A percentile compares a stretch with the other conserved stretches of the same genome.
phyloP scores from a whole-genome alignment of 257 asterid genomes.

The Lycium ferocissimum region DNA sequence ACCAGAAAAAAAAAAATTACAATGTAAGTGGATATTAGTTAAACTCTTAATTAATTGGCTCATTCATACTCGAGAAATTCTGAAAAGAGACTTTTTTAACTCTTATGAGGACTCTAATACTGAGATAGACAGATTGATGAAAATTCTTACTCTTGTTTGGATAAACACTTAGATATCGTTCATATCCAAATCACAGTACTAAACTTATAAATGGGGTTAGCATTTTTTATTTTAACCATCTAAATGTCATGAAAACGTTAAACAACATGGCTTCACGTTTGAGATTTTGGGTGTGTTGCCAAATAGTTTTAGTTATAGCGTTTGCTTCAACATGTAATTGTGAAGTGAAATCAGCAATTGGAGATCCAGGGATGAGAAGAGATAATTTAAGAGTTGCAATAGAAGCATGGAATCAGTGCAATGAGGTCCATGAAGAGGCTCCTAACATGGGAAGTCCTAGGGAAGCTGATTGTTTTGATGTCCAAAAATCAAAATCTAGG shows the following conservation, averaged over 20 bases:
- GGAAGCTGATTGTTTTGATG: slow-evolving; percentile 83
- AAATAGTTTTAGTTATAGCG: background rate
- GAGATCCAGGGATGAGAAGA: slow-evolving; percentile 81
- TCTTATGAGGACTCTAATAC: background rate
- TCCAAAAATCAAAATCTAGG: slow-evolving; percentile 45
- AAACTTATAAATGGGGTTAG: background rate
- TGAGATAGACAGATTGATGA: background rate
- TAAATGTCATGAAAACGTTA: background rate
- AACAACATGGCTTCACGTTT: background rate
- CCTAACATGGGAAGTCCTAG: slow-evolving; percentile 90
- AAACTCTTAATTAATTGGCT: background rate
- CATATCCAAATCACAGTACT: background rate
- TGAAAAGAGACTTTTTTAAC: background rate
- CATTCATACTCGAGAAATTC: background rate
- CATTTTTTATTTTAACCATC: background rate
- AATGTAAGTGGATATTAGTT: background rate
- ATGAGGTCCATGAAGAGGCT: slow-evolving; percentile 86
- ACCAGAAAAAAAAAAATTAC: too few species aligned
- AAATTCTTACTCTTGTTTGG: background rate
- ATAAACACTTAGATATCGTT: background rate
- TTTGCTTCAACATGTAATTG: background rate
- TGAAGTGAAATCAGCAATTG: slow-evolving; percentile 54
- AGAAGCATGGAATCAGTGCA: slow-evolving; percentile 91
- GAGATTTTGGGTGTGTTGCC: background rate
- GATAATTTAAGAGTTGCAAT: slow-evolving; percentile 81